Evolutionary conservation across 73 alveolate species (phyloP).

Genomic region (Stentor coeruleus): DNA sequence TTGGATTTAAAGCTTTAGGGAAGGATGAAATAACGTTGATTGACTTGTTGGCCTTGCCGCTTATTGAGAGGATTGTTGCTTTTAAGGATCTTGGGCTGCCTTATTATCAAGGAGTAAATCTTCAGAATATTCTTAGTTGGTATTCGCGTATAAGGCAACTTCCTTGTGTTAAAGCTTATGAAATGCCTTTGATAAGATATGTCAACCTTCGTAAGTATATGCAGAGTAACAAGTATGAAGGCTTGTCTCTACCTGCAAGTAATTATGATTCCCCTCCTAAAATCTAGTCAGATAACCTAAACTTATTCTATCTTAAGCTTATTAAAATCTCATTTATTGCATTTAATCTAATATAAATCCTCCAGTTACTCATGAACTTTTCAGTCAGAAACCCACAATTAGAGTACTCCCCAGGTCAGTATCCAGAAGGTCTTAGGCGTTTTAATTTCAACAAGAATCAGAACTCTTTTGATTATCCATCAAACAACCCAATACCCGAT

Average conservation of each 20-base stretch:
- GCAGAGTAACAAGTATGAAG: not conserved
- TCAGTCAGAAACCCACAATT: not conserved
- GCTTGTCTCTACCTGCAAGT: not conserved
- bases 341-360: too few relatives aligned
- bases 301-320: too few relatives aligned
- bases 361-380: too few relatives aligned
- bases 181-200: not conserved
- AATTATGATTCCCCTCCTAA: not conserved
- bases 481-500: not conserved
- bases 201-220: not conserved
- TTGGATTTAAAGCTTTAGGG: not conserved
- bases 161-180: not conserved
- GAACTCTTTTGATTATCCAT: not conserved
- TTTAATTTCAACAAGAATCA: too few relatives aligned
- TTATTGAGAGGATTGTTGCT: not conserved
- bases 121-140: not conserved
- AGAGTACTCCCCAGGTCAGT: not conserved
- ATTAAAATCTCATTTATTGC: too few relatives aligned
- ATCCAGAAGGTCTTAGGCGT: not conserved
- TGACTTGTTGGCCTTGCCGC: conserved; percentile 9
- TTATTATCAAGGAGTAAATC: not conserved
- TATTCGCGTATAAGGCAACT: not conserved
- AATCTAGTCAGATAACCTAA: too few relatives aligned
- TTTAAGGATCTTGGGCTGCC: not conserved
- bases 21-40: not conserved